Percentiles rank a stretch among this genome's conserved stretches.
These are phyloP conservation scores for Corymbia citriodora DNA, from an alignment of 441 rosid species.

Conservation along the genomic window DNA sequence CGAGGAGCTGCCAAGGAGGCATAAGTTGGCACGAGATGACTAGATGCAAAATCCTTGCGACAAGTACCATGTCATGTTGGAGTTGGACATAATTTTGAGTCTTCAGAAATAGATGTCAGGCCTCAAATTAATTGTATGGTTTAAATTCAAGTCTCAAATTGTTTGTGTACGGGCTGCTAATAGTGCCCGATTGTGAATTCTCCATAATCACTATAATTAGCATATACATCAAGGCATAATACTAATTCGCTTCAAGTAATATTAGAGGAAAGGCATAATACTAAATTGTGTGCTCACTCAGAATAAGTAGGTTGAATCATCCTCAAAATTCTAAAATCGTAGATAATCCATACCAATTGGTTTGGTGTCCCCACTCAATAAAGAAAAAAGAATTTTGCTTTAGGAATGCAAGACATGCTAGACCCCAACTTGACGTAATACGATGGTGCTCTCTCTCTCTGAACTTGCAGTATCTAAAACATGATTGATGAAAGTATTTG, in stretches of 20 bases:
- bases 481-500: neutral
- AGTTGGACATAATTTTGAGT: too few relatives aligned
- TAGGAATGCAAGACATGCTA: neutral
- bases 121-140: neutral
- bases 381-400: too few relatives aligned
- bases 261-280: too few relatives aligned
- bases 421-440: neutral
- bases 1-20: too few relatives aligned
- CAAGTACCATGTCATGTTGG: too few relatives aligned
- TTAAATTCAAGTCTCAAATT: too few relatives aligned
- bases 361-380: neutral
- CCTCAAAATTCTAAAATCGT: neutral
- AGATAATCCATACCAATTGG: neutral
- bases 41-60: too few relatives aligned
- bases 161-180: neutral
- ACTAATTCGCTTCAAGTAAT: neutral
- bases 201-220: neutral
- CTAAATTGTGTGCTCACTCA: too few relatives aligned
- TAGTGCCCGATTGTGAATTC: neutral
- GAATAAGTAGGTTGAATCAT: neutral
- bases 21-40: too few relatives aligned
- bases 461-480: neutral
- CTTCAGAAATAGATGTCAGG: too few relatives aligned
- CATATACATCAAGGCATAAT: too few relatives aligned
- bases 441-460: neutral